These are phyloP conservation scores for Apiospora malaysiana DNA, from an alignment of 2,329 filamentous ascomycete species.

Conservation along the genomic window DNA sequence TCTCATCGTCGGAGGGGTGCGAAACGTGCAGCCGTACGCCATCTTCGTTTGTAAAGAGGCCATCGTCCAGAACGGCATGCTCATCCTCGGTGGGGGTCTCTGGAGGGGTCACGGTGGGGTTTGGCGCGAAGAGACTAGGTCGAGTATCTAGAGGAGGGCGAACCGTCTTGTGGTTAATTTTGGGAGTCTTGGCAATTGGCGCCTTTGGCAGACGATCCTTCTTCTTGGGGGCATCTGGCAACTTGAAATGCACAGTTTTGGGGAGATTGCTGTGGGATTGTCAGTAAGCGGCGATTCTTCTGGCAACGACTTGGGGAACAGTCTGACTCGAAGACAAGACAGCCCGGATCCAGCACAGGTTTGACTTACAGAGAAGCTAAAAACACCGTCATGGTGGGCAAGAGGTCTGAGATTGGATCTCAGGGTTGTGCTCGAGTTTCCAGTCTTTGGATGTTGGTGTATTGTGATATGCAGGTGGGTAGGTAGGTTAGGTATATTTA, in stretches of 20 bases:
- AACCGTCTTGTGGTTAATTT: constrained; percentile 36
- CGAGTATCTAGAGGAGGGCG: constrained; percentile 43
- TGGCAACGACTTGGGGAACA: not conserved
- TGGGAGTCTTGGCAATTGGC: constrained; percentile 37
- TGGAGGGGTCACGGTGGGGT: constrained; percentile 58
- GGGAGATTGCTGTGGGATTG: constrained; percentile 76
- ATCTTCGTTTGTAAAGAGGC: constrained; percentile 63
- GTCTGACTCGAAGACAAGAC: too few species aligned
- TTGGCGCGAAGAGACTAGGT: constrained; percentile 59
- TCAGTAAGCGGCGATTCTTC: not conserved
- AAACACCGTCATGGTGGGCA: constrained; percentile 55
- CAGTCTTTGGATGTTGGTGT: not conserved
- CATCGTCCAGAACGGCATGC: constrained; percentile 40
- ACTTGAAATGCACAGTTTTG: constrained; percentile 87
- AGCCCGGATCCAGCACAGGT: not conserved
- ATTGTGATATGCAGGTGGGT: not conserved
- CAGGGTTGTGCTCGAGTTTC: constrained; percentile 1
- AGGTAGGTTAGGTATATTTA: not conserved
- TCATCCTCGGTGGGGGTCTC: constrained; percentile 59
- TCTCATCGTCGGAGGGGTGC: constrained; percentile 35
- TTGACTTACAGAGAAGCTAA: constrained; percentile 54
- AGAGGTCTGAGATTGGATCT: not conserved
- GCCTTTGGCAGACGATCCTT: constrained; percentile 38
- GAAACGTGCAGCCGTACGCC: constrained; percentile 62
- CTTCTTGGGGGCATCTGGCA: constrained; percentile 59